Conservation (phyloP, 139 green algal genomes). For the Micromonas pusilla region DNA sequence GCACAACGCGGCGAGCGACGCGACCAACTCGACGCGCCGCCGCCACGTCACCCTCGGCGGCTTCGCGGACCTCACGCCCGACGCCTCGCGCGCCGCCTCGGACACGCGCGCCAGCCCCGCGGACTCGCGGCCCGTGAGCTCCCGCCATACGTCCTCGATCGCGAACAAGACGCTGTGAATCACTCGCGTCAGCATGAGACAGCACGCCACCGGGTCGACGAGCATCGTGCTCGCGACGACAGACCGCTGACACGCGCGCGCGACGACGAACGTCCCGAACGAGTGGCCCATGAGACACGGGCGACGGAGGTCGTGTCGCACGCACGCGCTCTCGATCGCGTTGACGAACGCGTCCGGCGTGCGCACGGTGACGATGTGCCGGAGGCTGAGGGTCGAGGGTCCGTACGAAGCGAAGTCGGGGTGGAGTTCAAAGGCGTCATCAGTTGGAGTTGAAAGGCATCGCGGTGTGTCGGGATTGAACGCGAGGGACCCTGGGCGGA, state of each 20-base stretch:
- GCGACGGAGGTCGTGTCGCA: neutral
- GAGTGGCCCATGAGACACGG: neutral
- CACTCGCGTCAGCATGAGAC: neutral
- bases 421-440: no score
- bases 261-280: constrained; percentile 9
- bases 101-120: neutral
- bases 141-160: neutral
- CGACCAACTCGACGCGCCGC: no score
- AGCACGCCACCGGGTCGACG: neutral
- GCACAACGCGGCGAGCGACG: no score
- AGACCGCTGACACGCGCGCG: neutral
- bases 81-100: no score
- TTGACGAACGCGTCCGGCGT: neutral
- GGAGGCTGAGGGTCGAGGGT: no score
- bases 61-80: neutral
- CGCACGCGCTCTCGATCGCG: neutral
- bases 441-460: no score
- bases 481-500: no score
- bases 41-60: no score
- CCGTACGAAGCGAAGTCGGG: no score
- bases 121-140: neutral
- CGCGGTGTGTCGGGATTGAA: no score
- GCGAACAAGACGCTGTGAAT: neutral
- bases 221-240: neutral
- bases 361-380: no score